Evolutionary conservation across 768 basidiomycete species (phyloP).

Genomic region (Pisolithus albus): DNA sequence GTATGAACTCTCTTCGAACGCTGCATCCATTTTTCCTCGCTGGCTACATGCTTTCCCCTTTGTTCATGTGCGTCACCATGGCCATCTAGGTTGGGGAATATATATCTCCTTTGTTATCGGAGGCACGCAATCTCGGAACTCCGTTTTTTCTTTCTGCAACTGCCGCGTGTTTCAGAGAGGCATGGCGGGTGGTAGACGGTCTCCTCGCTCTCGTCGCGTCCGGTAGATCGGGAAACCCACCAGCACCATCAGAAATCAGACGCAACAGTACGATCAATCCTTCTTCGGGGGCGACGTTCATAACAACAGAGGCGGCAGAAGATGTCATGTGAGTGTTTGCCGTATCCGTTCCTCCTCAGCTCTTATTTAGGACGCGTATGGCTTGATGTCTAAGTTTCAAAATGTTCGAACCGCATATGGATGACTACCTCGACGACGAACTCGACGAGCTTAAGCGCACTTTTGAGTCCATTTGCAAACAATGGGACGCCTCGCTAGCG

Average conservation of each 20-base stretch:
- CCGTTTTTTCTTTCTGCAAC: slow-evolving; percentile 74
- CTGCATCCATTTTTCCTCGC: neutral
- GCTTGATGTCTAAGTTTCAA: slow-evolving; percentile 49
- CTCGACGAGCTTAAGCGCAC: slow-evolving; percentile 70
- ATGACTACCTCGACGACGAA: slow-evolving; percentile 95
- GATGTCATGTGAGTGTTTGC: slow-evolving; percentile 65
- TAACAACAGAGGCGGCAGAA: slow-evolving; percentile 55
- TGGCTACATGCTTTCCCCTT: slow-evolving; percentile 1
- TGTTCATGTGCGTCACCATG: slow-evolving; percentile 1
- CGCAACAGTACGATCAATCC: neutral
- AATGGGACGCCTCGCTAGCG: slow-evolving; percentile 62
- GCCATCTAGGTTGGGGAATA: slow-evolving; percentile 74
- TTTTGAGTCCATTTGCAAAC: slow-evolving; percentile 67
- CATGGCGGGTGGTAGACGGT: slow-evolving; percentile 79
- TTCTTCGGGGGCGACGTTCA: slow-evolving; percentile 30
- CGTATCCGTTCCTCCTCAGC: neutral
- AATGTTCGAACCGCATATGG: slow-evolving; percentile 97
- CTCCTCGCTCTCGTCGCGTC: slow-evolving; percentile 46
- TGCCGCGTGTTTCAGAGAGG: slow-evolving; percentile 84
- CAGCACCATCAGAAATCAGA: slow-evolving; percentile 1
- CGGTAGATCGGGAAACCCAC: slow-evolving; percentile 1
- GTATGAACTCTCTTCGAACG: slow-evolving; percentile 18
- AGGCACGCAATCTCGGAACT: slow-evolving; percentile 67
- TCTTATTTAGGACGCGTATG: neutral
- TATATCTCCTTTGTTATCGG: slow-evolving; percentile 65